phyloP scores from a whole-genome alignment of 345 rosid species.

The Salix udensis region DNA sequence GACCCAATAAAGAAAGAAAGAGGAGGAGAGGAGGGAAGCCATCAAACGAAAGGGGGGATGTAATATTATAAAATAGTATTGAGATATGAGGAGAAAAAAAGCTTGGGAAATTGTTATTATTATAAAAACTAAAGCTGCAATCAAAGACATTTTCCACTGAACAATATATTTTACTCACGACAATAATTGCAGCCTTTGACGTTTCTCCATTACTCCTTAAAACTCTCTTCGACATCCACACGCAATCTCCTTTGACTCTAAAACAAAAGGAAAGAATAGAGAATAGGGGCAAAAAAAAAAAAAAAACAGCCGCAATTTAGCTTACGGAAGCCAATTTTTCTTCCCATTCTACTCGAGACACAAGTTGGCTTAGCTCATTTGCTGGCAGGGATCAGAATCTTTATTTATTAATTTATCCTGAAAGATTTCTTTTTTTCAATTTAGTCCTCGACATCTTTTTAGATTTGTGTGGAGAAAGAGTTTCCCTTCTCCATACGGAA shows the following conservation, averaged over 20 bases:
- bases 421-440: not conserved
- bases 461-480: conserved; percentile 22
- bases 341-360: not conserved
- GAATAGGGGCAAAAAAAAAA: not conserved
- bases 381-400: conserved; percentile 34
- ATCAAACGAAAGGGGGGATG: not conserved
- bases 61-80: not conserved
- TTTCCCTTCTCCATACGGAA: conserved; percentile 51
- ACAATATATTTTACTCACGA: conserved; percentile 36
- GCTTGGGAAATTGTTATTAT: not conserved
- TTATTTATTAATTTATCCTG: not conserved
- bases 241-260: conserved; percentile 61
- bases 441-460: not conserved
- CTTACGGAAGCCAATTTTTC: conserved; percentile 35
- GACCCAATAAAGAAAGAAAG: not conserved
- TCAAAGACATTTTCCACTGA: conserved; percentile 25
- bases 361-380: conserved; percentile 29
- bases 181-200: conserved; percentile 65
- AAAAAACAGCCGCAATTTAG: conserved; percentile 45
- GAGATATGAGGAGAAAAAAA: not conserved
- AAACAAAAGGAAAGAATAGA: not conserved
- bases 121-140: not conserved
- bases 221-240: conserved; percentile 48
- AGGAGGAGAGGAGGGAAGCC: not conserved
- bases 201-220: conserved; percentile 39